Evolutionary conservation across 2,329 filamentous ascomycete species (phyloP).

Genomic region (Aspergillus nomiae): DNA sequence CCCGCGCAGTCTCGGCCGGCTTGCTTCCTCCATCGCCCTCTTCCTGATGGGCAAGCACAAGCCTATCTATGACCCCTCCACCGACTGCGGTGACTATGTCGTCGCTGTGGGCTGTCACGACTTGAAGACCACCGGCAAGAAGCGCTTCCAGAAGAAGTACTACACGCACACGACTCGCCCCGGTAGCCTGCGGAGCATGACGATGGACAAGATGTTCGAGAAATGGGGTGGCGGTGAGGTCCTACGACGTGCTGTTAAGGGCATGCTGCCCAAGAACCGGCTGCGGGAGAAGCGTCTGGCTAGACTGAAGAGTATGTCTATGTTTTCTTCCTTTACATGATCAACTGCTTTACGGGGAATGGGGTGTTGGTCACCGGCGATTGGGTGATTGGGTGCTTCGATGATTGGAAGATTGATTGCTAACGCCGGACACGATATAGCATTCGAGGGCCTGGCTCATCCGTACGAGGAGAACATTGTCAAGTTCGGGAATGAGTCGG

Average conservation of each 20-base stretch:
- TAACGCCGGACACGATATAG: slow-evolving; percentile 41
- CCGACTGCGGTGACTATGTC: slow-evolving; percentile 98
- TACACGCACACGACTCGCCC: slow-evolving; percentile 92
- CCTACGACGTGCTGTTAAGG: slow-evolving; percentile 84
- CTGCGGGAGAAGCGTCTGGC: slow-evolving; percentile 84
- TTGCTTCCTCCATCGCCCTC: slow-evolving; percentile 83
- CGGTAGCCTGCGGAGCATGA: slow-evolving; percentile 81
- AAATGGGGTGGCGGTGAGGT: slow-evolving; percentile 95
- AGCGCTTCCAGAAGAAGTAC: slow-evolving; percentile 92
- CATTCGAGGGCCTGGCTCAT: slow-evolving; percentile 89
- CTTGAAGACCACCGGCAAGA: slow-evolving; percentile 85
- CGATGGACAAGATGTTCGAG: slow-evolving; percentile 91
- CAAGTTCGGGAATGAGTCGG: slow-evolving; percentile 63
- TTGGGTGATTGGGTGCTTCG: background rate
- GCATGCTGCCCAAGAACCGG: slow-evolving; percentile 97
- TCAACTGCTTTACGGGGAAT: slow-evolving; percentile 13
- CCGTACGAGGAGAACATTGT: slow-evolving; percentile 90
- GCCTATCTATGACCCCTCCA: slow-evolving; percentile 94
- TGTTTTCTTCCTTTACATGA: background rate
- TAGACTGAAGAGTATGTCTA: slow-evolving; percentile 70
- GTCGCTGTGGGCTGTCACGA: slow-evolving; percentile 88
- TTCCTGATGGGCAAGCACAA: slow-evolving; percentile 99
- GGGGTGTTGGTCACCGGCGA: background rate
- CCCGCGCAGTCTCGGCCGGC: slow-evolving; percentile 80
- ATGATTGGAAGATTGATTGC: background rate